Percentiles rank a stretch among this genome's conserved stretches.
Conservation (phyloP, 139 green algal species). For the Ostreobium quekettii region DNA sequence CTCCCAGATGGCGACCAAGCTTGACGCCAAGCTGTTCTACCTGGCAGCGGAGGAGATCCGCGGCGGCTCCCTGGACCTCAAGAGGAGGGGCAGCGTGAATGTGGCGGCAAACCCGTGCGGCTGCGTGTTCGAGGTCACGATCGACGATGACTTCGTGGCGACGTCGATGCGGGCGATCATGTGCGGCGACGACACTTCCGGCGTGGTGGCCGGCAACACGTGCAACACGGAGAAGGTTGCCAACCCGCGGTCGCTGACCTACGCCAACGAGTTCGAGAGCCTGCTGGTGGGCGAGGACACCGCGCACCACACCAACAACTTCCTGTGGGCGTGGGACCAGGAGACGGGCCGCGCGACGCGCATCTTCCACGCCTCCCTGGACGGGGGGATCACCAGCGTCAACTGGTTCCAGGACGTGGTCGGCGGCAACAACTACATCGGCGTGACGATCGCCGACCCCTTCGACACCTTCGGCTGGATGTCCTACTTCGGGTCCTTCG, state of each 20-base stretch:
- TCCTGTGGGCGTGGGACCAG: constrained; percentile 14
- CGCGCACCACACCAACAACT: constrained; percentile 16
- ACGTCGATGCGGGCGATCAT: constrained; percentile 17
- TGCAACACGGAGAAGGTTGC: constrained; percentile 35
- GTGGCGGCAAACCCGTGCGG: constrained; percentile 10
- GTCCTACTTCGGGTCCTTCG: constrained; percentile 16
- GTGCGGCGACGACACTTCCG: constrained; percentile 25
- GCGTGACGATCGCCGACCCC: constrained; percentile 8
- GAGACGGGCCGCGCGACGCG: background rate
- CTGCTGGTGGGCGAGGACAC: constrained; percentile 38
- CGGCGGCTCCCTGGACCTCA: background rate
- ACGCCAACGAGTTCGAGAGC: constrained; percentile 22
- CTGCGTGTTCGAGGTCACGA: constrained; percentile 16
- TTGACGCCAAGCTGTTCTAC: constrained; percentile 10
- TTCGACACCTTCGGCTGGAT: constrained; percentile 7
- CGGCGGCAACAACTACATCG: constrained; percentile 22
- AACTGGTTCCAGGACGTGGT: constrained; percentile 18
- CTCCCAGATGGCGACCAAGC: constrained; percentile 11
- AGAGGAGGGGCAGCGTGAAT: background rate
- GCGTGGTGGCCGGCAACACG: constrained; percentile 19
- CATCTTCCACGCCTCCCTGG: constrained; percentile 1
- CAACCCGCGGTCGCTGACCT: constrained; percentile 20
- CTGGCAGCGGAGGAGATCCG: background rate
- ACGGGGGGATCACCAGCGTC: constrained; percentile 1
- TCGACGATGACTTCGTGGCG: background rate